Percentiles rank a stretch among this genome's conserved stretches.
These are phyloP conservation scores for Coemansia sp. DNA, from an alignment of 192 early-diverging fungal species.

Conservation along the genomic window DNA sequence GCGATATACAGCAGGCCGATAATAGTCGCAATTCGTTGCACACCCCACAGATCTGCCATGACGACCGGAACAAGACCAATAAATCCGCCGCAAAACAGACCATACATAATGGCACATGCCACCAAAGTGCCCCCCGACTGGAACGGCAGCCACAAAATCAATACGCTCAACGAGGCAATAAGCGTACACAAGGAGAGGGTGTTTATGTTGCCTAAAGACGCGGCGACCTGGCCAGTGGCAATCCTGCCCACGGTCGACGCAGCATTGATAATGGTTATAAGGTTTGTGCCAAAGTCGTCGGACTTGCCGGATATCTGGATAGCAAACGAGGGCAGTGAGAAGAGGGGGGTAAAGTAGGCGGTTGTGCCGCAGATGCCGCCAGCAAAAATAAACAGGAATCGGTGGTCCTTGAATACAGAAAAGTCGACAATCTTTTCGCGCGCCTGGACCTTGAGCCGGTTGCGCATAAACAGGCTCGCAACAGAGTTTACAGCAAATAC, in stretches of 20 bases:
- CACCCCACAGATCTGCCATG: constrained; percentile 56
- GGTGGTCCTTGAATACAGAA: constrained; percentile 40
- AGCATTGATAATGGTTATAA: constrained; percentile 66
- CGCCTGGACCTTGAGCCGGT: constrained; percentile 8
- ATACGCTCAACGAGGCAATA: constrained; percentile 41
- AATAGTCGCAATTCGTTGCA: constrained; percentile 56
- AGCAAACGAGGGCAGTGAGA: constrained; percentile 48
- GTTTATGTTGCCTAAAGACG: constrained; percentile 60
- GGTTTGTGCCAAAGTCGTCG: constrained; percentile 44
- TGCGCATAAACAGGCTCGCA: constrained; percentile 46
- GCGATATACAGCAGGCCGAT: constrained; percentile 56
- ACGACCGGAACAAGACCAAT: constrained; percentile 55
- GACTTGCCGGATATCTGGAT: constrained; percentile 41
- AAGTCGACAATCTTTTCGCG: constrained; percentile 49
- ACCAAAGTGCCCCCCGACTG: constrained; percentile 34
- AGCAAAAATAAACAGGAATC: constrained; percentile 42
- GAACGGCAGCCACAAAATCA: constrained; percentile 58
- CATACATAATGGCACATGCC: constrained; percentile 53
- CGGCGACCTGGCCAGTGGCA: constrained; percentile 58
- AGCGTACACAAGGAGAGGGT: constrained; percentile 52
- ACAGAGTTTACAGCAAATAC: constrained; percentile 45
- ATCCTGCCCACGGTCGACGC: constrained; percentile 62
- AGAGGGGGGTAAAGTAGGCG: constrained; percentile 61
- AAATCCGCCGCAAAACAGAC: constrained; percentile 58
- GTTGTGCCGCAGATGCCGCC: constrained; percentile 47